These are phyloP conservation scores for Hypoxylon sp. DNA, from an alignment of 2,329 filamentous ascomycete genomes.

Conservation along the genomic window DNA sequence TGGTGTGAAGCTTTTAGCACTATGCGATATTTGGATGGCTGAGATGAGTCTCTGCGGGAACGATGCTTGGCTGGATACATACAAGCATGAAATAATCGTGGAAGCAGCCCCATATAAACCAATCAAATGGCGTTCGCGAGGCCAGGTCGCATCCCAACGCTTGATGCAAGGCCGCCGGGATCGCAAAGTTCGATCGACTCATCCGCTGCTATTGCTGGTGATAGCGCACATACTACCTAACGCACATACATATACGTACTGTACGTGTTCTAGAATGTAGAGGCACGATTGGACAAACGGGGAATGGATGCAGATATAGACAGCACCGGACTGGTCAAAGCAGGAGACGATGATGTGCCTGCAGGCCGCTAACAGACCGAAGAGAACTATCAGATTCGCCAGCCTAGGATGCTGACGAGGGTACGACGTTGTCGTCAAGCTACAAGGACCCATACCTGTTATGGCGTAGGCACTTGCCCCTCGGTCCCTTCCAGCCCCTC, in stretches of 20 bases:
- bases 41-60: slow-evolving; percentile 27
- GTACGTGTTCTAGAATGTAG: slow-evolving; percentile 48
- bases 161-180: slow-evolving; percentile 39
- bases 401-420: slow-evolving; percentile 19
- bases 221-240: slow-evolving; percentile 31
- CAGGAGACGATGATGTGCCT: slow-evolving; percentile 45
- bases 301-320: slow-evolving; percentile 46
- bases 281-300: slow-evolving; percentile 43
- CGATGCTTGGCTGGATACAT: slow-evolving; percentile 36
- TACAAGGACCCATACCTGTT: slow-evolving; percentile 23
- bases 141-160: slow-evolving; percentile 30
- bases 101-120: slow-evolving; percentile 20
- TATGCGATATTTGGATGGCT: slow-evolving; percentile 30
- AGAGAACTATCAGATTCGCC: slow-evolving; percentile 38
- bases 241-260: slow-evolving; percentile 46
- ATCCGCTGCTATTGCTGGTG: slow-evolving; percentile 24
- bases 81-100: slow-evolving; percentile 30
- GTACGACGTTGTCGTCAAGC: slow-evolving; percentile 25
- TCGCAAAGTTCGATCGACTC: slow-evolving; percentile 46
- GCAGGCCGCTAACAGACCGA: slow-evolving; percentile 45
- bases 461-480: slow-evolving; percentile 27
- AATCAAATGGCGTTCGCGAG: slow-evolving; percentile 29
- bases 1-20: slow-evolving; percentile 33
- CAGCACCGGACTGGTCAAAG: slow-evolving; percentile 39
- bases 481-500: slow-evolving; percentile 44